phyloP scores from a whole-genome alignment of 257 asterid species.

The Lavandula angustifolia region DNA sequence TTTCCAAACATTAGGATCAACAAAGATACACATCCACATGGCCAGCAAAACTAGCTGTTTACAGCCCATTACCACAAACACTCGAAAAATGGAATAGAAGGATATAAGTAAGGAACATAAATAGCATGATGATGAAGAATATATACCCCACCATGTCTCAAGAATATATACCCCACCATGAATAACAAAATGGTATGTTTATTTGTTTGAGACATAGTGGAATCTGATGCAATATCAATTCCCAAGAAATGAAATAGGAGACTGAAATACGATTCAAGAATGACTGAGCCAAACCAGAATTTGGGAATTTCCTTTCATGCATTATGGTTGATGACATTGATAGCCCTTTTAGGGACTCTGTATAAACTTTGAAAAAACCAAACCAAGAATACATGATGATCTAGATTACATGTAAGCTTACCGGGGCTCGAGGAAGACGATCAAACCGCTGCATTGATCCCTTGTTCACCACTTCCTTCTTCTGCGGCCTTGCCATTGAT shows the following conservation, averaged over 20 bases:
- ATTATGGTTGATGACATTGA: slow-evolving; percentile 27
- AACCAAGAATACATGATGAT: slow-evolving; percentile 13
- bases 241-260: not conserved
- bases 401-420: slow-evolving; percentile 30
- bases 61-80: slow-evolving; percentile 38
- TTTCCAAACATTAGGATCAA: slow-evolving; percentile 29
- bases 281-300: slow-evolving; percentile 15
- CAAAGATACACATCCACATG: slow-evolving; percentile 41
- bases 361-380: slow-evolving; percentile 21
- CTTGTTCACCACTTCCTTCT: slow-evolving; percentile 37
- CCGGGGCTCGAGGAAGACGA: not conserved
- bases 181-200: not conserved
- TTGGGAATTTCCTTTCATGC: slow-evolving; percentile 31
- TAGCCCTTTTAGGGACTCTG: slow-evolving; percentile 12
- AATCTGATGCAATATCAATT: not conserved
- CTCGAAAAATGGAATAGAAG: not conserved
- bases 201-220: not conserved
- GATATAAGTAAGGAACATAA: not conserved
- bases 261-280: not conserved
- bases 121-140: not conserved
- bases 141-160: slow-evolving; percentile 22
- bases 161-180: not conserved
- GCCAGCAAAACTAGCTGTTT: slow-evolving; percentile 40
- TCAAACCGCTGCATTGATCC: not conserved
- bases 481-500: slow-evolving; percentile 51